Evolutionary conservation across 2,329 filamentous ascomycete genomes (phyloP), one percentile per base, ranked within the genome.

Genomic region (Escovopsis sp.): DNA sequence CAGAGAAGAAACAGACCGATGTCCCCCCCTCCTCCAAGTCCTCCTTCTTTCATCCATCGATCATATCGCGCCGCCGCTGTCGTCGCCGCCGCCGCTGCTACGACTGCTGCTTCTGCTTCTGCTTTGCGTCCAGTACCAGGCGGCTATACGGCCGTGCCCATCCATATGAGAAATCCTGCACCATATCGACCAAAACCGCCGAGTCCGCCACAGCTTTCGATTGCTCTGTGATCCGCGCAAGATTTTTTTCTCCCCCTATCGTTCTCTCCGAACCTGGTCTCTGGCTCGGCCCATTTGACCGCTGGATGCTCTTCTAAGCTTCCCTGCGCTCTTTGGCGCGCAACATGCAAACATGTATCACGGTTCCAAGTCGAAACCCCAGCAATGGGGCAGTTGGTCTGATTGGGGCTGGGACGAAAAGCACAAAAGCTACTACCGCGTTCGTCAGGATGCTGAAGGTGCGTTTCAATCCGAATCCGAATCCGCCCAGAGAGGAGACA

Each of bases 281-380:
- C 31, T 43, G 40, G 41, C 41, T 35, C 33, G 39, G 41, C 35
- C 41, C 44, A 45, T 36, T 25, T 43, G 35, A 38, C 40, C 31
- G 41, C 41, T 41, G 35, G 41, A 45, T 43, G 44, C 43, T 43
- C 27, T 30, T 41, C 35, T 45, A 45, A 43, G 43, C 35, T 39
- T 40, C 39, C 43, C 43, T 39, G 41, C 44, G 44, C 44, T 45
- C 35, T 39, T 31, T 35, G 35, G 41, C 34, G 43, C 43, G 41
- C 50, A 54, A 48, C 44, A 55, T 54, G 52, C 49, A 42, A 53
- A 39, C 40, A 56, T 56, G 54, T 52, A 51, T 40, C 51, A 53
- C 44, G 55, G 52, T 38, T 46, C 48, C 35, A 55, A 53, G 42
- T 50, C 51, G 20, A 53, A 52, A 48, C 39, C 51, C 41, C 49